Evolutionary conservation across 257 asterid species (phyloP).

Genomic region (Gardenia jasminoides): DNA sequence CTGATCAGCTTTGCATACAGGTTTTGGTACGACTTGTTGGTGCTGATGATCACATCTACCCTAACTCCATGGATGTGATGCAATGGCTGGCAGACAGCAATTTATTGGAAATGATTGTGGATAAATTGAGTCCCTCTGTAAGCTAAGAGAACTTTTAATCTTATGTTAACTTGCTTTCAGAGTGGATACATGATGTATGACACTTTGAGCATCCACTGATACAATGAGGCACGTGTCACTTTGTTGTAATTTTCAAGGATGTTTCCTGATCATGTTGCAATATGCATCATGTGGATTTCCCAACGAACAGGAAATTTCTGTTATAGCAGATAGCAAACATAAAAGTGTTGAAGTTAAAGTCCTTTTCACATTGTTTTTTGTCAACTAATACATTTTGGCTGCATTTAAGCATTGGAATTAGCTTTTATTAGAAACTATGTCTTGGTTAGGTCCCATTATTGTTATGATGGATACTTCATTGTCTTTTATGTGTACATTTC

Average conservation of each 20-base stretch:
- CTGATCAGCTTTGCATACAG: slow-evolving; percentile 43
- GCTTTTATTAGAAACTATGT: not conserved
- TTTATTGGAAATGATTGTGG: slow-evolving; percentile 95
- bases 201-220: not conserved
- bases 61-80: slow-evolving; percentile 78
- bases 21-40: slow-evolving; percentile 95
- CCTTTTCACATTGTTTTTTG: not conserved
- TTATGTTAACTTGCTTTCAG: not conserved
- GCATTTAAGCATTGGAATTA: not conserved
- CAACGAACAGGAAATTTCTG: not conserved
- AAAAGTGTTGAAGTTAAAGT: not conserved
- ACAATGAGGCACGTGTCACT: not conserved
- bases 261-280: not conserved
- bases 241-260: not conserved
- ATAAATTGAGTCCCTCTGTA: slow-evolving; percentile 76
- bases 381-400: slow-evolving; percentile 3
- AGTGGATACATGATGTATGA: not conserved
- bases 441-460: not conserved
- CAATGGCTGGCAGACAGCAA: slow-evolving; percentile 95
- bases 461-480: not conserved
- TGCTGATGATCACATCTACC: slow-evolving; percentile 82
- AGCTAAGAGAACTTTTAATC: slow-evolving; percentile 18
- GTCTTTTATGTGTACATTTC: not conserved
- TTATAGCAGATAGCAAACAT: not conserved
- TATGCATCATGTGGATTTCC: not conserved